These are phyloP conservation scores for Schizosaccharomyces lindneri DNA, from an alignment of 805 yeast species.

Conservation along the genomic window DNA sequence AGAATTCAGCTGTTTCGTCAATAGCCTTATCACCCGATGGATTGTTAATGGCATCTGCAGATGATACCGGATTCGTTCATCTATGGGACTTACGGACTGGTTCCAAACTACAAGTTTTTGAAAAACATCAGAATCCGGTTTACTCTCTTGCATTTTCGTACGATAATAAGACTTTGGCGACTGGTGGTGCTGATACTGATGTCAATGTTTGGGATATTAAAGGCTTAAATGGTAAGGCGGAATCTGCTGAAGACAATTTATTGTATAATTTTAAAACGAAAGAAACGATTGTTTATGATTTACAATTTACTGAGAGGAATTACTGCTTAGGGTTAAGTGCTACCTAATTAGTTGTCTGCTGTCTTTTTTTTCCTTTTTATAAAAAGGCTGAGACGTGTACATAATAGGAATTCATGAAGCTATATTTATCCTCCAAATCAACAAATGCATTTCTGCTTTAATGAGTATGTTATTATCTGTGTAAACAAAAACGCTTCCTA, in stretches of 20 bases:
- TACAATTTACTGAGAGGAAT: slow-evolving; percentile 75
- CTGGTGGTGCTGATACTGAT: slow-evolving; percentile 79
- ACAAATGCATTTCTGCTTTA: too few species aligned
- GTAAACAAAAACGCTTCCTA: too few species aligned
- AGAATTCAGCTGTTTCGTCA: slow-evolving; percentile 60
- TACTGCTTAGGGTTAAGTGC: slow-evolving; percentile 13
- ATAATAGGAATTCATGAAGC: background rate
- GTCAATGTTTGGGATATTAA: slow-evolving; percentile 87
- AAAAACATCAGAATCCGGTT: slow-evolving; percentile 72
- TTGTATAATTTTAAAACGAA: slow-evolving; percentile 35
- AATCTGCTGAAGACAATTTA: background rate
- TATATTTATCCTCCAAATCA: too few species aligned
- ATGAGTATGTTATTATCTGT: too few species aligned
- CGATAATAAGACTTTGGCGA: slow-evolving; percentile 71
- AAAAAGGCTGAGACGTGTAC: background rate
- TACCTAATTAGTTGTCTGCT: background rate
- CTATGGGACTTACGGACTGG: slow-evolving; percentile 92
- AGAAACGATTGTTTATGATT: slow-evolving; percentile 79
- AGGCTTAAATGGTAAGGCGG: slow-evolving; percentile 14
- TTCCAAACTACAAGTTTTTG: slow-evolving; percentile 63
- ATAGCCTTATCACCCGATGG: slow-evolving; percentile 91
- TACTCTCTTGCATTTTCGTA: slow-evolving; percentile 62
- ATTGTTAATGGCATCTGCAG: slow-evolving; percentile 82
- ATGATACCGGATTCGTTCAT: slow-evolving; percentile 70
- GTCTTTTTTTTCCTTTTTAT: background rate